phyloP scores from a whole-genome alignment of 2,329 filamentous ascomycete species.

The Pseudogymnoascus pannorum region DNA sequence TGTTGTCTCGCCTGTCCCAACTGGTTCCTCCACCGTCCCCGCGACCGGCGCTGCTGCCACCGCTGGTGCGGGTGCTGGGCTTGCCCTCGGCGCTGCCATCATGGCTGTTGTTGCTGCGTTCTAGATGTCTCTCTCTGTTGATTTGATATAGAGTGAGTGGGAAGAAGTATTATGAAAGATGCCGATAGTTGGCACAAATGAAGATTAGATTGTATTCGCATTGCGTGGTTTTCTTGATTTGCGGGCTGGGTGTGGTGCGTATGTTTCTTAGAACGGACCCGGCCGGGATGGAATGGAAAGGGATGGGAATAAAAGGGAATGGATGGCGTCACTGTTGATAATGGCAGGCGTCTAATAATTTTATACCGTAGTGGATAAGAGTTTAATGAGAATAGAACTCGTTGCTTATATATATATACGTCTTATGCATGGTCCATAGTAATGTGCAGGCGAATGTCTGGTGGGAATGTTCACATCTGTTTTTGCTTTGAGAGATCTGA shows the following conservation, averaged over 20 bases:
- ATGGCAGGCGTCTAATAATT: conserved; percentile 5
- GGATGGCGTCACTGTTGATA: conserved; percentile 7
- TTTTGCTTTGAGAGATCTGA: not conserved
- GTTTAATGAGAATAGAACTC: conserved; percentile 1
- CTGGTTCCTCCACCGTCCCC: not conserved
- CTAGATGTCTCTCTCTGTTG: not conserved
- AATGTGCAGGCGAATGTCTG: not conserved
- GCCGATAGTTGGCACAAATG: too few relatives aligned
- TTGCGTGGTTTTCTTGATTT: not conserved
- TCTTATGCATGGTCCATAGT: not conserved
- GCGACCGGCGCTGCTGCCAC: not conserved
- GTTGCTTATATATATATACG: not conserved
- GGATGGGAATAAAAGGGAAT: not conserved
- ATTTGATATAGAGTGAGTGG: not conserved
- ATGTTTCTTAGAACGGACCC: not conserved
- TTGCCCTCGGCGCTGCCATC: conserved; percentile 1
- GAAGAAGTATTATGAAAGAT: too few relatives aligned
- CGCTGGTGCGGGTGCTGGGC: not conserved
- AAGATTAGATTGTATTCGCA: not conserved
- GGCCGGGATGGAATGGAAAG: not conserved
- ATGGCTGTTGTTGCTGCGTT: conserved; percentile 5
- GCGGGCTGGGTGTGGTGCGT: not conserved
- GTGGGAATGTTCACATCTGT: too few relatives aligned
- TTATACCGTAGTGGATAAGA: not conserved
- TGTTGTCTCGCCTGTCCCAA: conserved; percentile 2